These are phyloP conservation scores for Heterobasidion irregulare DNA, from an alignment of 1,284 basidiomycete genomes.

Conservation along the genomic window DNA sequence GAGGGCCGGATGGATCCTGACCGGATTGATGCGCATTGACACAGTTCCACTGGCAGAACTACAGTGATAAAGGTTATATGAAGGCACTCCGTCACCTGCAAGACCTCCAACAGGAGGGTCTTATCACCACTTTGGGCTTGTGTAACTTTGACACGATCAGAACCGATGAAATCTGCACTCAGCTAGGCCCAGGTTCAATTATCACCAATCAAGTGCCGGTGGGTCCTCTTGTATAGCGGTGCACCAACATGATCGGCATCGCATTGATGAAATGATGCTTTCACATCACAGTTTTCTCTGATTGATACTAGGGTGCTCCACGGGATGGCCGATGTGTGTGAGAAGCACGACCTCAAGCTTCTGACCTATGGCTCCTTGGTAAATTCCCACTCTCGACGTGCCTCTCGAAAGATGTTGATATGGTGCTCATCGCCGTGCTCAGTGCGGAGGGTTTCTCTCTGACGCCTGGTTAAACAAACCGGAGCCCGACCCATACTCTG, in stretches of 20 bases:
- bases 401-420: too few species aligned
- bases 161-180: conserved; percentile 73
- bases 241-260: not conserved
- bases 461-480: conserved; percentile 64
- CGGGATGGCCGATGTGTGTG: conserved; percentile 70
- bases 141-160: conserved; percentile 74
- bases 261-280: not conserved
- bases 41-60: conserved; percentile 80
- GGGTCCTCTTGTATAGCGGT: conserved; percentile 8
- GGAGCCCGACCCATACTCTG: conserved; percentile 65
- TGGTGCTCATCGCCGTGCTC: too few species aligned
- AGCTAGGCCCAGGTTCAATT: conserved; percentile 56
- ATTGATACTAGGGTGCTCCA: conserved; percentile 71
- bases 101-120: conserved; percentile 51
- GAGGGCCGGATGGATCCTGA: not conserved
- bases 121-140: conserved; percentile 61
- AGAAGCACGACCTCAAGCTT: conserved; percentile 63
- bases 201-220: conserved; percentile 82
- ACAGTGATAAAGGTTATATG: conserved; percentile 62
- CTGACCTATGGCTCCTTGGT: conserved; percentile 78
- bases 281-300: conserved; percentile 60
- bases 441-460: conserved; percentile 79
- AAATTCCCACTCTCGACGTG: conserved; percentile 15
- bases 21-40: not conserved
- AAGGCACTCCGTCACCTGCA: conserved; percentile 50